Conservation (phyloP, 768 basidiomycete genomes). For the Podaxis carcinomalis region DNA sequence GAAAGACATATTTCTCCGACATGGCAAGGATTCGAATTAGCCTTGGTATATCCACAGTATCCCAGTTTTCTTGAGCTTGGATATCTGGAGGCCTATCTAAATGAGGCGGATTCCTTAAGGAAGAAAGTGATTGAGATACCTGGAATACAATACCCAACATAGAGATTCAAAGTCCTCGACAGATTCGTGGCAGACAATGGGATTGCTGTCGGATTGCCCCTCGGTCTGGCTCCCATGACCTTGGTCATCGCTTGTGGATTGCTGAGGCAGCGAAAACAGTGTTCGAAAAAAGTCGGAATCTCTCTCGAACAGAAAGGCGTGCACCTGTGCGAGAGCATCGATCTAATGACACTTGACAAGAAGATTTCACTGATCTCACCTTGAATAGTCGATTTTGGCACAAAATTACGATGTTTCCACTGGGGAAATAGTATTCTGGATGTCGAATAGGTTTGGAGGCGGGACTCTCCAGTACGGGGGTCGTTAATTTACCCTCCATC, state of each 20-base stretch:
- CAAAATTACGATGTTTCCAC: too few species aligned
- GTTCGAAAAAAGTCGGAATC: not conserved
- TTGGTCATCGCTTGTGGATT: not conserved
- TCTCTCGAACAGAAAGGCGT: not conserved
- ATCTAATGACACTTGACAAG: too few species aligned
- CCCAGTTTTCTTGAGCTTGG: not conserved
- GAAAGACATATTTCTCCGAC: not conserved
- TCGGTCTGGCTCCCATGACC: not conserved
- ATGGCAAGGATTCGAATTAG: not conserved
- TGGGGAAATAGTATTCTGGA: too few species aligned
- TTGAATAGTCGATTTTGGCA: too few species aligned
- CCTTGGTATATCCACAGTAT: not conserved
- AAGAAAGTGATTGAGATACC: not conserved
- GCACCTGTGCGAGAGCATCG: not conserved
- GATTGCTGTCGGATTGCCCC: not conserved
- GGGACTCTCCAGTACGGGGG: too few species aligned
- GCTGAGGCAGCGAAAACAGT: not conserved
- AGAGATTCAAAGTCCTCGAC: not conserved
- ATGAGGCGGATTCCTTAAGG: not conserved
- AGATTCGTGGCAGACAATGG: not conserved
- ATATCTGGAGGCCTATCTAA: not conserved
- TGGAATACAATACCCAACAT: slow-evolving; percentile 3
- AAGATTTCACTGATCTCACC: too few species aligned
- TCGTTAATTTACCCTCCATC: too few species aligned
- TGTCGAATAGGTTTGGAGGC: too few species aligned